Base-by-base conservation (phyloP, 495 filamentous ascomycete species). In the Cercophora samala region DNA sequence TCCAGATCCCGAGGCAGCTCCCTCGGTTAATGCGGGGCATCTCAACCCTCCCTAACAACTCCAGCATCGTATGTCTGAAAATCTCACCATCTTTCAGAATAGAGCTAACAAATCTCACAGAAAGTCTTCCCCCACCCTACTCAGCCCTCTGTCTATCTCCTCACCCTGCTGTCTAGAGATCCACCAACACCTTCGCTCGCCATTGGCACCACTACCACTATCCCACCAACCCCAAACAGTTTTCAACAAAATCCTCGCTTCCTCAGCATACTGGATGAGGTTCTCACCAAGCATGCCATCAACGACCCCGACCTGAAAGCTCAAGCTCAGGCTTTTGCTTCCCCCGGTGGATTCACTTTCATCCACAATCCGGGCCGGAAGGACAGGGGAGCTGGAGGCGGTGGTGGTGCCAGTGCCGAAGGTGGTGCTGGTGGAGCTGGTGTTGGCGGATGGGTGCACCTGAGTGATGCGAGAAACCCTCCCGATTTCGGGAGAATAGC, bases 401-500 rank as follows among this genome's bases (percentile, higher is more conserved):
- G 88, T 13, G 89, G 92, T 8, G 91, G 89, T 32, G 92, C 92
- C 2, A 95, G 89, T 72, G 84, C 83, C 2, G 91, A 96, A 72
- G 93, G 93, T 24, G 93, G 93, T 32, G 87, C 85, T 25, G 94
- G 93, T 1, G 91, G 92, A 18, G 92, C 84, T 1, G 93, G 92
- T 0, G 80, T 90, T 62, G 95, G 94, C 22, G 95, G 95, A 0
- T 95, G 90, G 82, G 85, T 97, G 19, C 95, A 99, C 82, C 83
- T 99, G 4, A 94, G 89, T 60, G 95, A 97, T 73, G 72, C 74
- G 70, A 81, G 95, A 66, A 89, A 90, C 62, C 91, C 93, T 19
- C 93, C 93, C 8, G 93, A 97, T 69, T 99, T 86, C 81, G 95
- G 95, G 0, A 77, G 95, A 61, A 96, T 97, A 72, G 91, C 94